Percentiles rank a stretch among this genome's conserved stretches.
phyloP scores from a whole-genome alignment of 225 moss, liverwort and hornwort species.

The Ulota crispa region DNA sequence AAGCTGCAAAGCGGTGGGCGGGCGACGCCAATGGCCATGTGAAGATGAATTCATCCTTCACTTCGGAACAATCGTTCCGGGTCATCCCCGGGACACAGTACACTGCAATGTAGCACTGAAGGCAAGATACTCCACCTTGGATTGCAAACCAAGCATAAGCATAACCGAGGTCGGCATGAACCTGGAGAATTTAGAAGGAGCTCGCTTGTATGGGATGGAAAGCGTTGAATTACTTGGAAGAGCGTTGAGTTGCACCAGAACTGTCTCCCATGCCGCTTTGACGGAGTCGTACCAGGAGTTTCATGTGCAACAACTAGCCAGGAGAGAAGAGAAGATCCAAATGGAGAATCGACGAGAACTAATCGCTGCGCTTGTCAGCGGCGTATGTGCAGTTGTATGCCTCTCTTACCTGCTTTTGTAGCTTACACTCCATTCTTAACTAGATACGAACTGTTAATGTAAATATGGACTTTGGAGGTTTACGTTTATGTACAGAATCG shows the following conservation, averaged over 20 bases:
- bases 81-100: background rate
- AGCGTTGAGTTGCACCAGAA: slow-evolving; percentile 45
- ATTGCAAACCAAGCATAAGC: slow-evolving; percentile 12
- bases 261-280: slow-evolving; percentile 23
- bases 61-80: slow-evolving; percentile 66
- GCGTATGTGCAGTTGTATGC: slow-evolving; percentile 15
- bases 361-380: slow-evolving; percentile 18
- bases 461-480: too few relatives aligned
- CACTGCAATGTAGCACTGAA: slow-evolving; percentile 65
- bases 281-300: slow-evolving; percentile 43
- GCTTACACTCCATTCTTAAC: too few relatives aligned
- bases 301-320: background rate
- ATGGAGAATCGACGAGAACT: slow-evolving; percentile 24
- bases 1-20: slow-evolving; percentile 64
- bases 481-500: too few relatives aligned
- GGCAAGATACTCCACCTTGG: slow-evolving; percentile 20
- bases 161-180: slow-evolving; percentile 75
- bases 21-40: slow-evolving; percentile 68
- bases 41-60: slow-evolving; percentile 71
- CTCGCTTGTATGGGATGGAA: slow-evolving; percentile 54
- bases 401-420: slow-evolving; percentile 37
- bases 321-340: slow-evolving; percentile 26
- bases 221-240: slow-evolving; percentile 43
- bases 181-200: slow-evolving; percentile 62
- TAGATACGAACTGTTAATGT: too few relatives aligned